Evolutionary conservation across 352 stramenopile species (phyloP), one percentile per base, ranked within the genome.

Genomic region (Phytophthora tubulina): DNA sequence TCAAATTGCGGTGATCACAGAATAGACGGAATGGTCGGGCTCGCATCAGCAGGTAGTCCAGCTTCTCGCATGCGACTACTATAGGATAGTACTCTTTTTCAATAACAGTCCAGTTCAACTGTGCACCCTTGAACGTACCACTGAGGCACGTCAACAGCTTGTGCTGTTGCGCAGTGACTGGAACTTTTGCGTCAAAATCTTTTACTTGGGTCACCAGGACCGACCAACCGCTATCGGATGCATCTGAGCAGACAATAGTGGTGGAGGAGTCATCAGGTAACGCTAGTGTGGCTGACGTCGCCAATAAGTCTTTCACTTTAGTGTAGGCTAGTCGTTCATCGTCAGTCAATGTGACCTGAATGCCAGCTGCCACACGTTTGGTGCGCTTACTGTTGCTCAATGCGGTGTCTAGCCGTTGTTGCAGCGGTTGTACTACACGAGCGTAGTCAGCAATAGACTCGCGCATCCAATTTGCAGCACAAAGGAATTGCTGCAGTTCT

Each of bases 11-110:
- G 7, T 21, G 36, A 13, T 67, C 60, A 30, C 49, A 67, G 39
- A 41, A 67, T n/a, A 67, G 30, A 1, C 49, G 60, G 15, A 67
- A 67, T 8, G 46, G 14, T 10, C 32, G 30, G 11, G 27, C 33
- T 17, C 36, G 17, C 7, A 67, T 8, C 0, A 67, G 59, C 9
- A 51, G 9, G 30, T 67, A 67, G 49, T 67, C 58, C 9, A 62
- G 21, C 2, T 21, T 21, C 21, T 21, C 21, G 21, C 21, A 21
- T 21, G 21, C 21, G 21, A 21, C 21, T 1, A 21, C 21, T 21
- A 21, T 21, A 21, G 21, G 21, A 21, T 21, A 21, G 21, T 0
- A 0, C 0, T 21, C 21, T 21, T 1, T 21, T 21, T 21, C 21
- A 21, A 21, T 1, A 21, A 21, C 21, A 21, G 21, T 0, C 21